Evolutionary conservation across 345 rosid genomes (phyloP).

Genomic region (Populus davidiana): DNA sequence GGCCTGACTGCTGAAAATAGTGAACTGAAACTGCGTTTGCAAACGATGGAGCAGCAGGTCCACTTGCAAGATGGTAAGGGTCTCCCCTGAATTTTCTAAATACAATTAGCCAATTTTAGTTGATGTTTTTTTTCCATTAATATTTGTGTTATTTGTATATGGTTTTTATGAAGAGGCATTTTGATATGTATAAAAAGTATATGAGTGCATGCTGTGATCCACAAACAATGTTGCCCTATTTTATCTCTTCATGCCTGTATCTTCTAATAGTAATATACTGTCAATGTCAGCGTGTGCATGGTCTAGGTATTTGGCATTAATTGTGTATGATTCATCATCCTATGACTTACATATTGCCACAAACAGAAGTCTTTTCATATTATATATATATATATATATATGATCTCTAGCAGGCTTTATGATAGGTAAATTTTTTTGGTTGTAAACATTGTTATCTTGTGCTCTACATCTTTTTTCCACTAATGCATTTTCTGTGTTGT

Average conservation of each 20-base stretch:
- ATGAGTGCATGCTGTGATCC: not conserved
- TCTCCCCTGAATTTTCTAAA: not conserved
- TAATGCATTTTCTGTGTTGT: not conserved
- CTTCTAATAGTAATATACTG: not conserved
- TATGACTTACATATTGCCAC: not conserved
- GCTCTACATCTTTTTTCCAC: no score
- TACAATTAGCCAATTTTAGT: not conserved
- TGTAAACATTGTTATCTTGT: no score
- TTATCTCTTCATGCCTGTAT: not conserved
- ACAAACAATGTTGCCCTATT: not conserved
- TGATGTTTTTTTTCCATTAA: not conserved
- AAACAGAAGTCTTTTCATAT: not conserved
- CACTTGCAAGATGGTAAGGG: slow-evolving; percentile 85
- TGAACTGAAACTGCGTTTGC: slow-evolving; percentile 81
- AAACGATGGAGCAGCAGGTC: slow-evolving; percentile 85
- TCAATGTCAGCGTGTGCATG: not conserved
- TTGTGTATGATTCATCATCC: not conserved
- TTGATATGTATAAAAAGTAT: not conserved
- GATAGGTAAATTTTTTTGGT: not conserved
- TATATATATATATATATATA: no score
- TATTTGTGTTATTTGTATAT: not conserved
- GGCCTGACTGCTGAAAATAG: slow-evolving; percentile 77
- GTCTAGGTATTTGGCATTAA: not conserved
- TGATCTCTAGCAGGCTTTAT: not conserved
- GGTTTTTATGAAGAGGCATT: not conserved